Base-by-base conservation (phyloP, 2,329 filamentous ascomycete genomes). In the Pseudogymnoascus sp. region DNA sequence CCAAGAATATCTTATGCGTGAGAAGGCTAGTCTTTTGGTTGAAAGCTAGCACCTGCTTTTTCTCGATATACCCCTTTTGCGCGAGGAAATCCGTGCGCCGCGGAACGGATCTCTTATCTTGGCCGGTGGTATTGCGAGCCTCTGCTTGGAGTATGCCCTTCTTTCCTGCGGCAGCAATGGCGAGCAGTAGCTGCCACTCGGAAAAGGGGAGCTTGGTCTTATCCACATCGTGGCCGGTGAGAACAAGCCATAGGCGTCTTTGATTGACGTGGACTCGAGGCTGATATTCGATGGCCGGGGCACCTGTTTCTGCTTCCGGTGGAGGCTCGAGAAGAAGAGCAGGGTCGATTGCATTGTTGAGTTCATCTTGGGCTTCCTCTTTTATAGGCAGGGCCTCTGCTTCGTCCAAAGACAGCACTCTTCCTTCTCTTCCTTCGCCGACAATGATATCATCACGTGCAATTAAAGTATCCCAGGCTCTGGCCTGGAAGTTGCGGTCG, bases 41-140 rank as follows among this genome's bases (percentile, higher is more conserved):
- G 60, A 80, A 77, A 10, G 84, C 79, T 18, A 86, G 78, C 1
- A 83, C 80, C 3, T 83, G 82, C 42, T 84, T 78, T 71, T 87
- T 87, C 60, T 80, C 80, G 59, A 85, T 82, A 66, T 87, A 87
- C 14, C 84, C 84, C 69, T 86, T 86, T 66, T 78, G 77, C 4
- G 82, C 78, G 1, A 87, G 76, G 2, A 79, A 78, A 66, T 86
- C 83, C 0, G 84, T 87, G 35, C 84, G 77, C 63, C 82, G 84
- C 2, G 84, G 84, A 1, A 87, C 78, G 1, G 84, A 86, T 60
- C 84, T 80, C 69, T 87, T 87, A 71, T 87, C 84, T 70, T 87
- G 84, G 21, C 80, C 78, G 11, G 83, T 82, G 0, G 84, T 73
- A 18, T 79, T 78, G 14, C 82, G 80, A 23, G 87, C 76, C 64